phyloP scores from a whole-genome alignment of 192 early-diverging fungal species.

The Linnemannia zychae region DNA sequence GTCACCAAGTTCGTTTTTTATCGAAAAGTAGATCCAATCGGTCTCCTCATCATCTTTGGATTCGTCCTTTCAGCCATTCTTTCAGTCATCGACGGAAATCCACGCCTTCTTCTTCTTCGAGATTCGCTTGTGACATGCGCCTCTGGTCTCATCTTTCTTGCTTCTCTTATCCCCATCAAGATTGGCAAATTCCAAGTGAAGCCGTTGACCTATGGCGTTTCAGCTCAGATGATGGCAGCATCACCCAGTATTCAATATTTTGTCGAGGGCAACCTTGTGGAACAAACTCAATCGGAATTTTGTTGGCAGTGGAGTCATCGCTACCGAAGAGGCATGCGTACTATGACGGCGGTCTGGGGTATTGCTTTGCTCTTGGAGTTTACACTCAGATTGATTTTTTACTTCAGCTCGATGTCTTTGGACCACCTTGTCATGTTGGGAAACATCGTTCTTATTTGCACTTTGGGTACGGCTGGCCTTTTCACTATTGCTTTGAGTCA shows the following conservation, averaged over 20 bases:
- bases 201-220: conserved; percentile 58
- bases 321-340: conserved; percentile 49
- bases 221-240: conserved; percentile 49
- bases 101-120: conserved; percentile 57
- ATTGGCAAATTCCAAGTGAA: conserved; percentile 38
- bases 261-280: conserved; percentile 40
- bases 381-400: conserved; percentile 50
- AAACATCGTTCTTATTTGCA: conserved; percentile 45
- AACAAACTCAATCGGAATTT: conserved; percentile 43
- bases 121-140: conserved; percentile 60
- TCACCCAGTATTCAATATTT: conserved; percentile 38
- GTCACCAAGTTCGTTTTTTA: conserved; percentile 36
- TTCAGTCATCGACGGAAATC: conserved; percentile 56
- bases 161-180: conserved; percentile 55
- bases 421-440: conserved; percentile 56
- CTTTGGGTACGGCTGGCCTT: conserved; percentile 22
- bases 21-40: conserved; percentile 49
- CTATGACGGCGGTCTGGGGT: conserved; percentile 53
- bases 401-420: conserved; percentile 45
- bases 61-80: conserved; percentile 58
- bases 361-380: conserved; percentile 62
- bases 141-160: conserved; percentile 52
- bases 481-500: conserved; percentile 12
- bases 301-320: conserved; percentile 52
- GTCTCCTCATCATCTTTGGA: conserved; percentile 49